Percentiles rank a stretch among this genome's conserved stretches.
These are phyloP conservation scores for Kluyveromyces sp. DNA, from an alignment of 1,139 yeast genomes.

Conservation along the genomic window DNA sequence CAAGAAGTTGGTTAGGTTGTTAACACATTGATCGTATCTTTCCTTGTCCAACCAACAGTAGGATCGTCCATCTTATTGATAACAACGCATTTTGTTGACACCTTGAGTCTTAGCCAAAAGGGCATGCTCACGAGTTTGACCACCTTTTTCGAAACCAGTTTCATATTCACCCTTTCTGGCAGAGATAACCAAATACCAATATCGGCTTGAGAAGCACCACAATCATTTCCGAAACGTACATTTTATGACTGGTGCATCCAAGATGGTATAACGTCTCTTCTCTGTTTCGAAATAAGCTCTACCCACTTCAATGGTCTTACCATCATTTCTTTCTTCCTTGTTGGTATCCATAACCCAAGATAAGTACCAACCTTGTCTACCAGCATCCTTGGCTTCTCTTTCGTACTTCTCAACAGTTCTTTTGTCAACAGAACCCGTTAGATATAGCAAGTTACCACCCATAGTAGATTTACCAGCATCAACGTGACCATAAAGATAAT, in stretches of 20 bases:
- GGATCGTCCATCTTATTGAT: conserved; percentile 99
- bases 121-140: conserved; percentile 94
- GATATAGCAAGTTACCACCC: conserved; percentile 93
- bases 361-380: conserved; percentile 98
- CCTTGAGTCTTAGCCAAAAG: conserved; percentile 84
- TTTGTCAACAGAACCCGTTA: conserved; percentile 96
- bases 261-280: conserved; percentile 91
- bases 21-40: conserved; percentile 91
- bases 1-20: conserved; percentile 67
- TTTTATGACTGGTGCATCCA: conserved; percentile 98
- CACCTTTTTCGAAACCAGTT: conserved; percentile 91
- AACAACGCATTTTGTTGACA: conserved; percentile 80
- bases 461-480: conserved; percentile 99
- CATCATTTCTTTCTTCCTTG: conserved; percentile 96
- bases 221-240: conserved; percentile 98
- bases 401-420: conserved; percentile 98
- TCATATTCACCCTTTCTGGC: conserved; percentile 93
- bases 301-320: conserved; percentile 98
- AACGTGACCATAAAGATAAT: conserved; percentile 97
- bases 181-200: conserved; percentile 85
- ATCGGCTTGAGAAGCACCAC: conserved; percentile 98
- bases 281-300: conserved; percentile 96
- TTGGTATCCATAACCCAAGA: conserved; percentile 99
- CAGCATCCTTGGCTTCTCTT: conserved; percentile 97
- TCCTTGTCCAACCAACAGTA: conserved; percentile 89